Evolutionary conservation across 768 basidiomycete species (phyloP).

Genomic region (Myochromella boudieri): DNA sequence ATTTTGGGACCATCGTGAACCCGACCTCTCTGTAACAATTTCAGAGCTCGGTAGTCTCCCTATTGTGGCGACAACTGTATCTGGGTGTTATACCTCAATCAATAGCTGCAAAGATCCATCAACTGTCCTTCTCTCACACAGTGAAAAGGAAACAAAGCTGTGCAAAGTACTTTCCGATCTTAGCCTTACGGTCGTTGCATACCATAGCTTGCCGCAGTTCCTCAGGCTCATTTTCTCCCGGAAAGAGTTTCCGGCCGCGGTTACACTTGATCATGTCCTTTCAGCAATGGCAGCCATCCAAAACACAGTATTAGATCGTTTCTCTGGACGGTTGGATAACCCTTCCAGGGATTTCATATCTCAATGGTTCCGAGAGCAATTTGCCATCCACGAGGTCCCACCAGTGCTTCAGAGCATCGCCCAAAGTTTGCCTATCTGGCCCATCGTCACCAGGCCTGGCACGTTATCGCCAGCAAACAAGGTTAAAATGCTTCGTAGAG

Average conservation of each 20-base stretch:
- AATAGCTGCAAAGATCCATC: constrained; percentile 22
- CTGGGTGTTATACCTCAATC: constrained; percentile 31
- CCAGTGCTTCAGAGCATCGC: too few relatives aligned
- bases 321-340: too few relatives aligned
- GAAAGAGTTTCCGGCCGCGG: constrained; percentile 9
- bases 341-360: too few relatives aligned
- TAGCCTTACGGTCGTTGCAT: constrained; percentile 24
- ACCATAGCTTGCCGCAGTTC: constrained; percentile 11
- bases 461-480: constrained; percentile 14
- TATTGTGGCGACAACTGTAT: constrained; percentile 30
- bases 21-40: background rate
- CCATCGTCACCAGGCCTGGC: constrained; percentile 20
- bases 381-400: too few relatives aligned
- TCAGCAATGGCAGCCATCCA: constrained; percentile 6
- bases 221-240: constrained; percentile 19
- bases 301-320: background rate
- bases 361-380: too few relatives aligned
- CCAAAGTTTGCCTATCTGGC: constrained; percentile 23
- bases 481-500: constrained; percentile 23
- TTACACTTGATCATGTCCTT: constrained; percentile 18
- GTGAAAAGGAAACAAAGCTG: constrained; percentile 14
- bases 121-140: constrained; percentile 23
- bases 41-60: constrained; percentile 26
- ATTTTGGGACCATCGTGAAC: too few relatives aligned
- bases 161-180: constrained; percentile 19